Conservation (phyloP, 2,329 filamentous ascomycete genomes). For the Hymenoscyphus salicellus region DNA sequence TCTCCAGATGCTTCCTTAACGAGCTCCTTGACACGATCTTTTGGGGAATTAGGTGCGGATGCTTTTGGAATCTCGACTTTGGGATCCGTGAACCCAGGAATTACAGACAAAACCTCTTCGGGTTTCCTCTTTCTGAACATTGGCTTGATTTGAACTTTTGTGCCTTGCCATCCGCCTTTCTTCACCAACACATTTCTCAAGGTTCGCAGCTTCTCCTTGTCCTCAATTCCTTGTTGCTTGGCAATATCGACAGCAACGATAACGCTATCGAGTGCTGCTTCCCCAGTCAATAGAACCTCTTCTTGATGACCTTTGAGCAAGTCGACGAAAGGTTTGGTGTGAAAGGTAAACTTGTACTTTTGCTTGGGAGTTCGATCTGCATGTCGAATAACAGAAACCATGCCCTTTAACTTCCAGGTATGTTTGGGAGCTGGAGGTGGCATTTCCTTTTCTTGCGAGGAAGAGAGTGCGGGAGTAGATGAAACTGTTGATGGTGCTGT, state of each 20-base stretch:
- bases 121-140: slow-evolving; percentile 92
- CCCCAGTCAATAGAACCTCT: slow-evolving; percentile 90
- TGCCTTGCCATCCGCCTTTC: slow-evolving; percentile 91
- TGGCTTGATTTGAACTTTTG: slow-evolving; percentile 98
- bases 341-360: slow-evolving; percentile 99
- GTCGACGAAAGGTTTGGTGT: slow-evolving; percentile 93
- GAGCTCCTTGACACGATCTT: slow-evolving; percentile 9
- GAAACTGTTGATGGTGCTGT: slow-evolving; percentile 25
- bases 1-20: slow-evolving; percentile 14
- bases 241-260: slow-evolving; percentile 83
- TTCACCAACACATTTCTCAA: slow-evolving; percentile 84
- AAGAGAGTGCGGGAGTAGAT: slow-evolving; percentile 20
- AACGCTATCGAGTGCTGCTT: slow-evolving; percentile 84
- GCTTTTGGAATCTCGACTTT: slow-evolving; percentile 2
- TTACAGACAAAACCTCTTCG: slow-evolving; percentile 47
- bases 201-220: slow-evolving; percentile 78
- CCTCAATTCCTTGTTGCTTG: slow-evolving; percentile 75
- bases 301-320: slow-evolving; percentile 93
- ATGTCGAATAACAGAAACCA: slow-evolving; percentile 93
- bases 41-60: slow-evolving; percentile 22
- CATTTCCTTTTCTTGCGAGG: slow-evolving; percentile 18
- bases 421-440: slow-evolving; percentile 72
- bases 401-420: slow-evolving; percentile 96
- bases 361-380: slow-evolving; percentile 97
- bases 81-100: slow-evolving; percentile 20